These are phyloP conservation scores for Fusarium multiceps DNA, from an alignment of 2,329 filamentous ascomycete species.

Conservation along the genomic window DNA sequence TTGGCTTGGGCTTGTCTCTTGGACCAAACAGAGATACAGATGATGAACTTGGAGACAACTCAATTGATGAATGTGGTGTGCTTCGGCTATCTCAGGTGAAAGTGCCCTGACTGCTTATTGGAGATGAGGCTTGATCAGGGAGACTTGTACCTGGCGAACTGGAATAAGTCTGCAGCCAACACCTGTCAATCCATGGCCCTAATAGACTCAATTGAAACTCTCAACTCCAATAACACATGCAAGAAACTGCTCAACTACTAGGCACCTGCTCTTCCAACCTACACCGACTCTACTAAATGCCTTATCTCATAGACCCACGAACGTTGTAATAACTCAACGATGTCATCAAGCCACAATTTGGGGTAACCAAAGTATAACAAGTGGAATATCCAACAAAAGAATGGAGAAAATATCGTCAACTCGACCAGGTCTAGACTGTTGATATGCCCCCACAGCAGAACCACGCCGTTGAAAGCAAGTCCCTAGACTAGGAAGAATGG, in stretches of 20 bases:
- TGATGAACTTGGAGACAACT: conserved; percentile 15
- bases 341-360: conserved; percentile 25
- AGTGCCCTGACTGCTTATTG: conserved; percentile 16
- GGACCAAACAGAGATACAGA: not conserved
- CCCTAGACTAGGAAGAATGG: conserved; percentile 6
- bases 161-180: conserved; percentile 24
- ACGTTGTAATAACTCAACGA: not conserved
- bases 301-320: not conserved
- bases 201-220: not conserved
- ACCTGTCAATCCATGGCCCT: not conserved
- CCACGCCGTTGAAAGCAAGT: conserved; percentile 13
- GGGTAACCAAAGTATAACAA: conserved; percentile 27
- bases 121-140: not conserved
- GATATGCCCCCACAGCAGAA: conserved; percentile 12
- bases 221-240: not conserved
- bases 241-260: not conserved
- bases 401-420: conserved; percentile 14
- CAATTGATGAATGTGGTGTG: conserved; percentile 10
- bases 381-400: conserved; percentile 13
- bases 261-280: not conserved
- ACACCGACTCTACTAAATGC: not conserved
- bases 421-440: conserved; percentile 8
- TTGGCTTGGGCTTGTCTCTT: conserved; percentile 11
- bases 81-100: conserved; percentile 12
- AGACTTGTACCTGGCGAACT: conserved; percentile 26